A percentile compares a stretch with the other conserved stretches of the same genome.
phyloP scores from a whole-genome alignment of 495 filamentous ascomycete species.

The Aspergillus campestris region DNA sequence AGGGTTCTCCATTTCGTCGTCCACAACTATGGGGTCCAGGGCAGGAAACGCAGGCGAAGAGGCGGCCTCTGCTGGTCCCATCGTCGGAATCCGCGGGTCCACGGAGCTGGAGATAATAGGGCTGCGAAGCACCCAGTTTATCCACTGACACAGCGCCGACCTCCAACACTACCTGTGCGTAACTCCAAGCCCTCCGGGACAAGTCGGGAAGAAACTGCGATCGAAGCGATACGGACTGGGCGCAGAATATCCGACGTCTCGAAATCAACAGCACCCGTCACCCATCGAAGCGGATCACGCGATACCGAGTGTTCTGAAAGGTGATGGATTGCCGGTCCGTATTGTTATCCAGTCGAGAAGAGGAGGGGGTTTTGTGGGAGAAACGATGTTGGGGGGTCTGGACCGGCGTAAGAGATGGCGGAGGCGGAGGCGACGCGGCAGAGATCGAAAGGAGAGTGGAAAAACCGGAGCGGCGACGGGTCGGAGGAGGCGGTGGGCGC shows the following conservation, averaged over 20 bases:
- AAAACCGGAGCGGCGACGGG: conserved; percentile 6
- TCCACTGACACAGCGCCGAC: not conserved
- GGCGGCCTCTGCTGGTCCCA: conserved; percentile 32
- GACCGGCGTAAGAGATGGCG: conserved; percentile 7
- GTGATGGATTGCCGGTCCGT: not conserved
- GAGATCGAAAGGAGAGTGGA: conserved; percentile 10
- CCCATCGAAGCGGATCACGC: conserved; percentile 1
- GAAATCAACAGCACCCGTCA: conserved; percentile 5
- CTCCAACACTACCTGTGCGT: conserved; percentile 3
- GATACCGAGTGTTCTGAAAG: not conserved
- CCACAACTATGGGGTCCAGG: conserved; percentile 39
- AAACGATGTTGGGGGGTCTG: conserved; percentile 5
- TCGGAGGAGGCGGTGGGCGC: not conserved
- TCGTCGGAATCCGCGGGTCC: conserved; percentile 19
- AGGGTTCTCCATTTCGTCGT: conserved; percentile 38
- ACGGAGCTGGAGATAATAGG: not conserved
- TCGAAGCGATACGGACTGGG: not conserved
- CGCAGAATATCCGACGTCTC: conserved; percentile 1
- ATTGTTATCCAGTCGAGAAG: not conserved
- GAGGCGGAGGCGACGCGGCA: conserved; percentile 7
- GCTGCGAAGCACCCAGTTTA: too few relatives aligned
- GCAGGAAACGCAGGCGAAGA: conserved; percentile 35
- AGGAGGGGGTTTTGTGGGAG: conserved; percentile 2
- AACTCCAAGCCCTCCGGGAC: conserved; percentile 1
- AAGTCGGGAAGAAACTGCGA: not conserved